Percentiles rank a stretch among this genome's conserved stretches.
Evolutionary conservation across 768 basidiomycete genomes (phyloP).

Genomic region (Termitomyces sp.): DNA sequence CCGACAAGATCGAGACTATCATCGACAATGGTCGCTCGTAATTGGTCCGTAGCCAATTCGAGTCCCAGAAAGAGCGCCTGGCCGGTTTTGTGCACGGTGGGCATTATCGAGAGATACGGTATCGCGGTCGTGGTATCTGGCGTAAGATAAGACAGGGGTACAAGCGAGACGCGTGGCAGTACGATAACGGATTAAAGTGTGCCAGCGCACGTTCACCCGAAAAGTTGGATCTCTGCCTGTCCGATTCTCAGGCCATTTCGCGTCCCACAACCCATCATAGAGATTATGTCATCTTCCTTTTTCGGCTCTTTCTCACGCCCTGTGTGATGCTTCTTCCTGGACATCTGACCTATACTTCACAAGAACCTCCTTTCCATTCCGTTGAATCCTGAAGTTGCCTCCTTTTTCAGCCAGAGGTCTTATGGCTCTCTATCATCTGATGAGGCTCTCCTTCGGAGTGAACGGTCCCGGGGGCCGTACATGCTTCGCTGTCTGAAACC

Average conservation of each 20-base stretch:
- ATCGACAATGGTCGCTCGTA: conserved; percentile 79
- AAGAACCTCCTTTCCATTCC: neutral
- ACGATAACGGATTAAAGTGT: conserved; percentile 8
- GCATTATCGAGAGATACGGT: conserved; percentile 29
- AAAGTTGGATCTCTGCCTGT: conserved; percentile 13
- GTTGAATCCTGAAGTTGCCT: neutral
- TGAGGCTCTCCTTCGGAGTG: neutral
- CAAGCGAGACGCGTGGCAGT: conserved; percentile 8
- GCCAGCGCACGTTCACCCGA: conserved; percentile 12
- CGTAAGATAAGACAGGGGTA: conserved; percentile 6
- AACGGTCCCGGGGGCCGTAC: neutral
- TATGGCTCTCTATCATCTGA: conserved; percentile 1
- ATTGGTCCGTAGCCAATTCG: conserved; percentile 79
- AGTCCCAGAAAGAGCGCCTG: conserved; percentile 73
- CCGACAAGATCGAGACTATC: conserved; percentile 78
- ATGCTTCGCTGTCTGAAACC: neutral
- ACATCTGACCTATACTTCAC: neutral
- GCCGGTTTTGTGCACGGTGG: conserved; percentile 36
- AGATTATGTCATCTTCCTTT: conserved; percentile 11
- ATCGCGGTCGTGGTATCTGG: conserved; percentile 17
- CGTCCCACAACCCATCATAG: conserved; percentile 12
- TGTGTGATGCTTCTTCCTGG: neutral
- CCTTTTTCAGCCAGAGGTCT: neutral
- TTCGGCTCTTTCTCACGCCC: conserved; percentile 10
- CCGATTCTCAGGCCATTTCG: conserved; percentile 17